Conservation (phyloP, 2,329 filamentous ascomycete species). For the Waltergamsia citrina region DNA sequence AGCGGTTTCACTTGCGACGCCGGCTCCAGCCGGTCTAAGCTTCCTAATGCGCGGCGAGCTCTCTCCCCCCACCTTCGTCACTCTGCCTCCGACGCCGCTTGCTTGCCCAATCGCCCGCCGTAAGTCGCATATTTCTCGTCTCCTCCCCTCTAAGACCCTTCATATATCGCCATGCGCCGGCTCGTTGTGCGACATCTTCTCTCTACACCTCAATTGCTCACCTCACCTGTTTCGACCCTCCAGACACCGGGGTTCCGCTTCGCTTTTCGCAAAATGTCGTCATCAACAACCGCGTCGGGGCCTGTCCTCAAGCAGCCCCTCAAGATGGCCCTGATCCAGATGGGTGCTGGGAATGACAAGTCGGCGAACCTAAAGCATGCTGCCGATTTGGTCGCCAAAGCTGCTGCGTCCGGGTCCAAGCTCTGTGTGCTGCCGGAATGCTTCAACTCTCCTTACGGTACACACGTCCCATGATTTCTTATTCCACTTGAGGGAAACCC, state of each 20-base stretch:
- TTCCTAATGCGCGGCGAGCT: not conserved
- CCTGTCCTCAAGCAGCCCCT: constrained; percentile 63
- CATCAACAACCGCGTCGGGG: constrained; percentile 11
- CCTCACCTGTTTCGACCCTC: not conserved
- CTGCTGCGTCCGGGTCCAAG: constrained; percentile 65
- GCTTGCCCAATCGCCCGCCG: not conserved
- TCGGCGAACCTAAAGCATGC: constrained; percentile 73
- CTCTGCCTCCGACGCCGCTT: not conserved
- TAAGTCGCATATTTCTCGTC: not conserved
- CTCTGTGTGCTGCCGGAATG: constrained; percentile 94
- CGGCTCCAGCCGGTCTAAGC: not conserved
- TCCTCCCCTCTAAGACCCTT: not conserved
- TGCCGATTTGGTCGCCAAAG: constrained; percentile 72
- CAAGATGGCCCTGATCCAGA: constrained; percentile 73
- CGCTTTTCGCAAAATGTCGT: constrained; percentile 23
- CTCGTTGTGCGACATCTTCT: not conserved
- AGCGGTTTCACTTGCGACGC: not conserved
- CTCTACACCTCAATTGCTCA: not conserved
- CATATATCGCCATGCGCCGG: constrained; percentile 2
- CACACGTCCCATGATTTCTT: constrained; percentile 13
- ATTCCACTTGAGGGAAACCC: not conserved
- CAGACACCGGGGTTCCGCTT: constrained; percentile 5
- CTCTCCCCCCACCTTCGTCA: constrained; percentile 3
- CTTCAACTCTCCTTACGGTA: constrained; percentile 98
- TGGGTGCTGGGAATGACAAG: constrained; percentile 78